phyloP scores from a whole-genome alignment of 768 basidiomycete species.

The Naganishia onofrii region DNA sequence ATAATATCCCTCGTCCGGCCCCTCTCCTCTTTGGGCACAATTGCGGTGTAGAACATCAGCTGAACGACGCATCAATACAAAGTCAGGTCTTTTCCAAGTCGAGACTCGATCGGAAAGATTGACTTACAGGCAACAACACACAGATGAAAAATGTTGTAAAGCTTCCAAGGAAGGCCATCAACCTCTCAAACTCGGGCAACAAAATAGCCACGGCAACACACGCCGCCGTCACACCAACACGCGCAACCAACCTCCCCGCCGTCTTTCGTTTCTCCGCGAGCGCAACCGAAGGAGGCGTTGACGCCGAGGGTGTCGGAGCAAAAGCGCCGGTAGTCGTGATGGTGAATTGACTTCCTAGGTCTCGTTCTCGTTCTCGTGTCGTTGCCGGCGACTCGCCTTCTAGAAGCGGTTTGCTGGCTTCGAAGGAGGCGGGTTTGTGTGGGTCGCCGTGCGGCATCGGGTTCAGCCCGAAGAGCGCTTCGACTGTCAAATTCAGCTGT shows the following conservation, averaged over 20 bases:
- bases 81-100: background rate
- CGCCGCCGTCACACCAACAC: slow-evolving; percentile 61
- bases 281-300: background rate
- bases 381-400: background rate
- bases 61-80: slow-evolving; percentile 10
- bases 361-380: slow-evolving; percentile 23
- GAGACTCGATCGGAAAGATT: background rate
- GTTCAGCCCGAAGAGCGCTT: slow-evolving; percentile 71
- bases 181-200: slow-evolving; percentile 69
- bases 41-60: slow-evolving; percentile 43
- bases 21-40: slow-evolving; percentile 35
- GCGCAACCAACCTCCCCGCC: slow-evolving; percentile 56
- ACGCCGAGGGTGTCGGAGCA: slow-evolving; percentile 38
- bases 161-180: slow-evolving; percentile 87
- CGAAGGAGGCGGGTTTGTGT: slow-evolving; percentile 35
- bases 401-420: slow-evolving; percentile 13
- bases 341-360: slow-evolving; percentile 44
- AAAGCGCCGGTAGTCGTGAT: slow-evolving; percentile 34
- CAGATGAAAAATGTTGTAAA: slow-evolving; percentile 75
- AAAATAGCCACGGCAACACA: slow-evolving; percentile 70
- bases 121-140: slow-evolving; percentile 71
- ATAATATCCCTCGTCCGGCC: slow-evolving; percentile 36
- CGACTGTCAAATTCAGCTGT: slow-evolving; percentile 77
- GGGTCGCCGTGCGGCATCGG: slow-evolving; percentile 33
- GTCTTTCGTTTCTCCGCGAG: slow-evolving; percentile 35